These are phyloP conservation scores for Penicillium ochrochloron DNA, from an alignment of 495 filamentous ascomycete genomes.

Conservation along the genomic window DNA sequence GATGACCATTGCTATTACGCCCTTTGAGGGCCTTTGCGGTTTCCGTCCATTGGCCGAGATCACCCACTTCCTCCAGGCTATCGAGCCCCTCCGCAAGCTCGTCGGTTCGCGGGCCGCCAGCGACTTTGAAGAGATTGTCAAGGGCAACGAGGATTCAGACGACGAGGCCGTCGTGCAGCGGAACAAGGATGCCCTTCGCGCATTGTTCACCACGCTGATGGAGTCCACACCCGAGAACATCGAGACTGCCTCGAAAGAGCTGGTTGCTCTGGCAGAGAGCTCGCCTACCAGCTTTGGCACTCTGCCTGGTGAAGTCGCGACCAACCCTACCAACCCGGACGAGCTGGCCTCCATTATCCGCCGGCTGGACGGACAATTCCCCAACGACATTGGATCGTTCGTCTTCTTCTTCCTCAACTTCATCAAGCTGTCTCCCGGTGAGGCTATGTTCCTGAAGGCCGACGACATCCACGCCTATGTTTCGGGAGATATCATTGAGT, in stretches of 20 bases:
- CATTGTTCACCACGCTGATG: conserved; percentile 79
- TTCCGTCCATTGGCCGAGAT: conserved; percentile 90
- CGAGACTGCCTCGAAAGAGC: conserved; percentile 62
- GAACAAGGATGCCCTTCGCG: conserved; percentile 82
- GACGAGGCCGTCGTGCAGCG: conserved; percentile 57
- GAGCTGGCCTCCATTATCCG: conserved; percentile 76
- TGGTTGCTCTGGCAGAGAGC: conserved; percentile 71
- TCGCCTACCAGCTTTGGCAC: conserved; percentile 47
- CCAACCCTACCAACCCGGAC: conserved; percentile 43
- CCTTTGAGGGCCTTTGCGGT: conserved; percentile 94
- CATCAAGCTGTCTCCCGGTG: conserved; percentile 77
- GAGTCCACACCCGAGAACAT: conserved; percentile 69
- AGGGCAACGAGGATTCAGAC: conserved; percentile 65
- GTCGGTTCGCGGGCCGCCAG: conserved; percentile 71
- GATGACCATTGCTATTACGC: conserved; percentile 97
- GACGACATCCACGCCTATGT: conserved; percentile 98
- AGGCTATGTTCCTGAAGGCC: conserved; percentile 94
- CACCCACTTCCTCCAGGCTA: conserved; percentile 76
- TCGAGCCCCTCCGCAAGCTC: conserved; percentile 74
- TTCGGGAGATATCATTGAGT: conserved; percentile 95
- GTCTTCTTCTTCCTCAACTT: conserved; percentile 85
- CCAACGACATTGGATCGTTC: conserved; percentile 76
- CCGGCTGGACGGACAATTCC: conserved; percentile 77
- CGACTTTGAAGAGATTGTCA: conserved; percentile 70
- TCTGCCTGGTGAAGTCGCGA: conserved; percentile 39